Evolutionary conservation across 495 filamentous ascomycete species (phyloP), one percentile per base, ranked within the genome.

Genomic region (Talaromyces nanjingensis): DNA sequence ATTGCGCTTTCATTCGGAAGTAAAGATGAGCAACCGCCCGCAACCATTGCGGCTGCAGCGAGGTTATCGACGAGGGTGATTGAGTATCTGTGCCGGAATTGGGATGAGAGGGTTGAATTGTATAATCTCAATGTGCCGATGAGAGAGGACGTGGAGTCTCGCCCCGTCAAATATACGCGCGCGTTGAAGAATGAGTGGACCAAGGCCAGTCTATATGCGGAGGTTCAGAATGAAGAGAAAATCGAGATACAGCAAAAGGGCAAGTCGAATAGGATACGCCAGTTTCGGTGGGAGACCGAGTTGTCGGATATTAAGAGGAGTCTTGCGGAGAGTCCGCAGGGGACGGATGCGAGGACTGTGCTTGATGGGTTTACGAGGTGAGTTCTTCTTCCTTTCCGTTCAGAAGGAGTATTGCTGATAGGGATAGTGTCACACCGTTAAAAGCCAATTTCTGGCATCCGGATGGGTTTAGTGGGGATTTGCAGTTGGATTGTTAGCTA

Each of bases 291-390:
- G 77, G 71, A 71, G 8, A 73, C 78, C 24, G 72, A 81, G 64
- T 65, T 81, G 47, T 74, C 75, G 2, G 76, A 79, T 71, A 81
- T 81, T 74, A 81, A 81, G 66, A 77, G 76, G 68, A 70, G 71
- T 31, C 64, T 81, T 29, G 73, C 77, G 56, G 71, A 73, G 7
- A 78, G 76, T 63, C 81, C 79, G 65, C 89, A 89, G 25, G 94
- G 93, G 5, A 96, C 92, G 60, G 94, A 98, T 83, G 94, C 93
- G 24, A 96, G 93, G 89, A 91, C 88, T 14, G 89, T 98, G 18
- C 85, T 89, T 71, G 87, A 92, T 74, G 91, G 91, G 18, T 71
- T 68, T 60, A 79, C 77, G 8, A 80, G 78, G 78, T 80, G 69
- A 27, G 68, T 14, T 49, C n/a, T 5, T 31, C 18, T 60, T 62